Base-by-base conservation (phyloP, 2,329 filamentous ascomycete species). In the Cladosporium sp. region DNA sequence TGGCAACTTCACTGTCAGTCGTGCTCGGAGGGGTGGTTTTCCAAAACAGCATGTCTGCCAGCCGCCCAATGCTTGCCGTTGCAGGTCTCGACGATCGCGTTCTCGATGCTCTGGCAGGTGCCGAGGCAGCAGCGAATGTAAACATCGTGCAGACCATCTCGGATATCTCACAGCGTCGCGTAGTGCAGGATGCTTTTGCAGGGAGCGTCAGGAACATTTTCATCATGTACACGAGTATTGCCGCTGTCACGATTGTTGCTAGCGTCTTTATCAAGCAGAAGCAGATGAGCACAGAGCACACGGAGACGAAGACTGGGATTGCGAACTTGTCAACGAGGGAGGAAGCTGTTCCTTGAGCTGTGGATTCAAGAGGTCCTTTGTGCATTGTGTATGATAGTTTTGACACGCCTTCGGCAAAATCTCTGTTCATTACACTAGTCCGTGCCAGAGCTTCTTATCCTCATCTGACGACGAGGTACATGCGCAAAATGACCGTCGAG, bases 11-110 rank as follows among this genome's bases (percentile, higher is more conserved):
- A 1, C 81, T 87, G 15, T 86, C 84, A 0, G 81, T 91, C 52
- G 88, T 90, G 1, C 78, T 92, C 36, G 89, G 89, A 19, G 85
- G 88, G 14, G 88, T 90, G 43, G 81, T 92, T 30, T 92, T 92
- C 75, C 86, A 90, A 73, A 92, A 92, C 69, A 76, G 82, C 60
- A 89, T 91, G 85, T 62, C 77, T 75, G 51, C 82, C 84, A 65
- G 75, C 76, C 14, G 79, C 80, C 9, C 51, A 2, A n/a, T 15
- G 17, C 51, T 55, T n/a, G 39, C 39, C 11, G 56, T 55, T 60
- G 39, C 65, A 54, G 38, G 67, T 38, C 7, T 67, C 63, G 58
- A 67, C 60, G 4, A 60, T 55, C 17, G 61, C 60, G 43, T 77
- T 64, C 67, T 75, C 25, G 59, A 69, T 0, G 67, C 67, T 2